phyloP scores from a whole-genome alignment of 345 rosid genomes.

The Eucalyptus curtisii region DNA sequence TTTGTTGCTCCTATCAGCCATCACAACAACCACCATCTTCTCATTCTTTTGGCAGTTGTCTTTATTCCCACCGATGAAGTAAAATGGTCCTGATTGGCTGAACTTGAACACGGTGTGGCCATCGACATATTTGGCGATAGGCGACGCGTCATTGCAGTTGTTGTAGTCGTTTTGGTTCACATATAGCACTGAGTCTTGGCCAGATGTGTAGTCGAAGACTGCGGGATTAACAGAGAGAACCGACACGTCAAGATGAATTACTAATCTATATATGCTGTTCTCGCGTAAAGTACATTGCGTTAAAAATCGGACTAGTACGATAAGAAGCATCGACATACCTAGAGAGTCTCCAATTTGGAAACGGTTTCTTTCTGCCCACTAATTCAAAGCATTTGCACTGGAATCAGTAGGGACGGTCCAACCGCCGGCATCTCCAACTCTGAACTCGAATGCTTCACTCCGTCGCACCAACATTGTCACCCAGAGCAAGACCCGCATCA shows the following conservation, averaged over 20 bases:
- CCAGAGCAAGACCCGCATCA: slow-evolving; percentile 4
- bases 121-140: slow-evolving; percentile 15
- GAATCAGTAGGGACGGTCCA: slow-evolving; percentile 46
- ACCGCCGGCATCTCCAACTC: slow-evolving; percentile 46
- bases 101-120: slow-evolving; percentile 53
- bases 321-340: slow-evolving; percentile 18
- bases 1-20: slow-evolving; percentile 49
- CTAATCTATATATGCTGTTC: neutral
- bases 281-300: neutral
- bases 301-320: neutral
- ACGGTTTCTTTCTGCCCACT: slow-evolving; percentile 70
- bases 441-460: slow-evolving; percentile 42
- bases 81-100: slow-evolving; percentile 41
- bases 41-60: slow-evolving; percentile 57
- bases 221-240: neutral
- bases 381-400: slow-evolving; percentile 13
- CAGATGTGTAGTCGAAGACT: slow-evolving; percentile 50
- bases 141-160: slow-evolving; percentile 37
- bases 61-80: slow-evolving; percentile 73
- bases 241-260: neutral
- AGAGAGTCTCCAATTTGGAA: slow-evolving; percentile 75
- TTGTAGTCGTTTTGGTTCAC: slow-evolving; percentile 46
- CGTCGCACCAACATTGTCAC: slow-evolving; percentile 21
- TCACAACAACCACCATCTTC: slow-evolving; percentile 43
- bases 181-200: slow-evolving; percentile 60